Evolutionary conservation across 1,284 basidiomycete species (phyloP), one percentile per base, ranked within the genome.

Genomic region (Sphaerobolus stellatus): DNA sequence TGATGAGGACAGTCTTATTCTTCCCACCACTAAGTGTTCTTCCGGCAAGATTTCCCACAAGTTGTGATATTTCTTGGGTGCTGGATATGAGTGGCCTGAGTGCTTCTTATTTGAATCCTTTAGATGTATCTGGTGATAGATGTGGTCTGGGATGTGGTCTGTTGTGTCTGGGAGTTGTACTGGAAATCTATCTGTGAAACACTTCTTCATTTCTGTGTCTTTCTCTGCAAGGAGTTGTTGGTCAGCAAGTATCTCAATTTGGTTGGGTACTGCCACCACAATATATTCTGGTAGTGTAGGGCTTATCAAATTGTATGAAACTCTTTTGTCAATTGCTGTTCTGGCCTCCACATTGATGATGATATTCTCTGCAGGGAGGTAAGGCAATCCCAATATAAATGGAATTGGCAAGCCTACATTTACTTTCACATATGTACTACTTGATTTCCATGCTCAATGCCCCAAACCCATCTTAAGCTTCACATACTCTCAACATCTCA

Each of bases 41-140:
- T 67, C 20, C 11, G 70, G 63, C 1, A 70, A 44, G 0, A 50
- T 63, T 8, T 56, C 49, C 67, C 71, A 72, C 0, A 64, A 64
- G 0, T 66, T 64, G 0, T 56, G 48, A n/a, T n/a, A n/a, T n/a
- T n/a, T n/a, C n/a, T n/a, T n/a, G n/a, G n/a, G n/a, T n/a, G n/a
- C n/a, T n/a, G 43, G 61, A 68, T 33, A 68, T 65, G 1, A 59
- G 34, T 0, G 67, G 66, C 22, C 33, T 6, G 48, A 41, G 8
- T 67, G 59, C 3, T 57, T 41, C 20, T 65, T 62, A 25, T 60
- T 41, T 1, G 60, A 58, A n/a, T 70, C 64, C 7, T 63, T 68
- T 0, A 71, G 56, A 0, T 18, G 33, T 11, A 34, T 34, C 11
- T 34, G 33, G 33, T 34, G 33, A 18, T 34, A 34, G 33, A 34